Conservation (phyloP, 1,139 yeast genomes). For the Yamadazyma mexicana region DNA sequence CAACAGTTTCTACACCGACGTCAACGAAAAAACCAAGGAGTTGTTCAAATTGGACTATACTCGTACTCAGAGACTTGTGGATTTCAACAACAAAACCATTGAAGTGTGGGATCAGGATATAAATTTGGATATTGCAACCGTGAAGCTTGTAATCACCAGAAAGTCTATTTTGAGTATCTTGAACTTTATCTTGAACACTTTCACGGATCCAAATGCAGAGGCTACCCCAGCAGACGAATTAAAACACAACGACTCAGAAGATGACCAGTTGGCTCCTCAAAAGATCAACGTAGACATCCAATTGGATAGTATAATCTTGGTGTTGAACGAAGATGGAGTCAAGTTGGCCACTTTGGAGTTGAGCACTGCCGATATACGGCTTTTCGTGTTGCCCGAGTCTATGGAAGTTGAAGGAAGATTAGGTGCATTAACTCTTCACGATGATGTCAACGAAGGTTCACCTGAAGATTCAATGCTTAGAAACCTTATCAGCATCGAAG, state of each 20-base stretch:
- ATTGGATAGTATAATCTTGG: slow-evolving; percentile 71
- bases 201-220: slow-evolving; percentile 76
- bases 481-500: slow-evolving; percentile 76
- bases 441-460: slow-evolving; percentile 69
- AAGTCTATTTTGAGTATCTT: slow-evolving; percentile 75
- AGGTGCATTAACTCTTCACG: slow-evolving; percentile 79
- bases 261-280: slow-evolving; percentile 62
- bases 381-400: slow-evolving; percentile 71
- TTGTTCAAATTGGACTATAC: slow-evolving; percentile 64
- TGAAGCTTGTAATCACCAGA: slow-evolving; percentile 74
- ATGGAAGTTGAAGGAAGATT: slow-evolving; percentile 73
- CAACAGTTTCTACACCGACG: slow-evolving; percentile 41
- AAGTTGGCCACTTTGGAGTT: slow-evolving; percentile 78
- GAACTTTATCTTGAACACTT: slow-evolving; percentile 82
- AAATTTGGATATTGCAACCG: slow-evolving; percentile 74
- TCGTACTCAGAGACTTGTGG: slow-evolving; percentile 62
- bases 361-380: slow-evolving; percentile 68
- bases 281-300: slow-evolving; percentile 68
- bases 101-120: slow-evolving; percentile 81
- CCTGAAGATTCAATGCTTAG: slow-evolving; percentile 60
- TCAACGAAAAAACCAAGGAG: slow-evolving; percentile 33
- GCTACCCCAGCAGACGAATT: slow-evolving; percentile 67
- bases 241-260: slow-evolving; percentile 60
- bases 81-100: slow-evolving; percentile 53
- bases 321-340: slow-evolving; percentile 80